phyloP scores from a whole-genome alignment of 2,329 filamentous ascomycete species.

The Nothophaeocryptopus gaeumannii region DNA sequence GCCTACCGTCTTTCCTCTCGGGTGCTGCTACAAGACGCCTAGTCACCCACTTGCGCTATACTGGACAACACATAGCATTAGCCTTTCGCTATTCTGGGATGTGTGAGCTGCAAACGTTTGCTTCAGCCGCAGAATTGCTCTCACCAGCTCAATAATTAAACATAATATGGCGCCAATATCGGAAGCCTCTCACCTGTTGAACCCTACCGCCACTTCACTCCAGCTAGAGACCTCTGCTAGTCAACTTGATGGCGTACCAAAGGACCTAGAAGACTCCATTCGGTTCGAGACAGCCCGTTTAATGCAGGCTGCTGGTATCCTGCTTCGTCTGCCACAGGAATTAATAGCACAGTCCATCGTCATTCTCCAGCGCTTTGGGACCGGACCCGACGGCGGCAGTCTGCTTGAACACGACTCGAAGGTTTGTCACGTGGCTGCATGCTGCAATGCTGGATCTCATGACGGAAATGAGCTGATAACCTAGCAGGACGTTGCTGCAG shows the following conservation, averaged over 20 bases:
- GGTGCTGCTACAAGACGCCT: too few species aligned
- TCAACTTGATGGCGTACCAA: conserved; percentile 58
- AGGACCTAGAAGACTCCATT: conserved; percentile 68
- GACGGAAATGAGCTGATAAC: conserved; percentile 5
- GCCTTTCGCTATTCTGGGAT: too few species aligned
- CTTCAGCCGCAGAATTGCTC: too few species aligned
- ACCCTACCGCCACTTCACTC: conserved; percentile 68
- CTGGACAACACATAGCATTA: too few species aligned
- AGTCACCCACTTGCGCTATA: too few species aligned
- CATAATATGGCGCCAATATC: conserved; percentile 31
- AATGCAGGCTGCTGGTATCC: conserved; percentile 73
- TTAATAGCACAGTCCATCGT: conserved; percentile 83
- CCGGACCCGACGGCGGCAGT: conserved; percentile 55
- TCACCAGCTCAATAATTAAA: too few species aligned
- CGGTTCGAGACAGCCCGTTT: conserved; percentile 70
- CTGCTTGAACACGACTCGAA: conserved; percentile 52
- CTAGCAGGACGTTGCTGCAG: conserved; percentile 73
- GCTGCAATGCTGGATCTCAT: too few species aligned
- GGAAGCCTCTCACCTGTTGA: conserved; percentile 54
- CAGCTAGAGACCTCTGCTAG: conserved; percentile 62
- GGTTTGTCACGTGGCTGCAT: conserved; percentile 34
- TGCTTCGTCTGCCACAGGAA: conserved; percentile 81
- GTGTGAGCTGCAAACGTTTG: too few species aligned
- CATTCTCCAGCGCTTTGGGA: conserved; percentile 76
- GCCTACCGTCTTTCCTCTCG: too few species aligned